Conservation (phyloP, 176 grass and related monocot species). For the Aegilops longissima region DNA sequence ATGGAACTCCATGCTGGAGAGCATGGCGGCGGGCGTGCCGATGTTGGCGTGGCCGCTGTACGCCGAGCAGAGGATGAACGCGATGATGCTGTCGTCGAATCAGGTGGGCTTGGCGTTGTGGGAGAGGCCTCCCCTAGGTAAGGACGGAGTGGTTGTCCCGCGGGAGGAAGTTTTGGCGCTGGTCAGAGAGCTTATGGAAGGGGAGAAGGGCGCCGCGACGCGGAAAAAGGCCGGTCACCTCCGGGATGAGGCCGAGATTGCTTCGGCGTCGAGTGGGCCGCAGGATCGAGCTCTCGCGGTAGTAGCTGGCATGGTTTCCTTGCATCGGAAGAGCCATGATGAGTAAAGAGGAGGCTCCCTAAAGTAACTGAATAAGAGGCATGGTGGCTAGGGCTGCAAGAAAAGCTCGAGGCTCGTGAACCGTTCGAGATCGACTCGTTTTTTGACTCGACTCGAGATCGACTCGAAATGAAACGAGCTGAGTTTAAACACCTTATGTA, state of each 20-base stretch:
- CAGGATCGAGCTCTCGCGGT: neutral
- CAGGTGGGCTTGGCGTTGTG: constrained; percentile 29
- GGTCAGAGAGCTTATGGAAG: constrained; percentile 48
- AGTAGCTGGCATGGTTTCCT: too few relatives aligned
- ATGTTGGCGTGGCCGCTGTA: constrained; percentile 53
- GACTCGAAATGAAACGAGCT: too few relatives aligned
- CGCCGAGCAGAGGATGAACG: constrained; percentile 67
- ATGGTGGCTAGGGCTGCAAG: too few relatives aligned
- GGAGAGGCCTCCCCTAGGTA: neutral
- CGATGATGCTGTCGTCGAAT: constrained; percentile 36
- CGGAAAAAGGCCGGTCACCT: neutral
- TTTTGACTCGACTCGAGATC: too few relatives aligned
- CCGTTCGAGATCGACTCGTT: too few relatives aligned
- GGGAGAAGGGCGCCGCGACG: constrained; percentile 34
- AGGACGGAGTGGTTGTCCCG: neutral
- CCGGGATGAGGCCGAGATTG: neutral
- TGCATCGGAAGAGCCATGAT: too few relatives aligned
- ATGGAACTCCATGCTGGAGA: constrained; percentile 66
- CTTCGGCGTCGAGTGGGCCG: neutral
- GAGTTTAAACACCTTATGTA: too few relatives aligned
- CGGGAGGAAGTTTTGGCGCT: constrained; percentile 38
- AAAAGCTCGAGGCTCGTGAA: too few relatives aligned
- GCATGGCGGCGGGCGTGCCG: constrained; percentile 41
- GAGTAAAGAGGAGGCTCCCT: too few relatives aligned
- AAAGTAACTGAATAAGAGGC: too few relatives aligned